Percentiles rank a stretch among this genome's conserved stretches.
These are phyloP conservation scores for Talaromyces sp. DNA, from an alignment of 2,329 filamentous ascomycete species.

Conservation along the genomic window DNA sequence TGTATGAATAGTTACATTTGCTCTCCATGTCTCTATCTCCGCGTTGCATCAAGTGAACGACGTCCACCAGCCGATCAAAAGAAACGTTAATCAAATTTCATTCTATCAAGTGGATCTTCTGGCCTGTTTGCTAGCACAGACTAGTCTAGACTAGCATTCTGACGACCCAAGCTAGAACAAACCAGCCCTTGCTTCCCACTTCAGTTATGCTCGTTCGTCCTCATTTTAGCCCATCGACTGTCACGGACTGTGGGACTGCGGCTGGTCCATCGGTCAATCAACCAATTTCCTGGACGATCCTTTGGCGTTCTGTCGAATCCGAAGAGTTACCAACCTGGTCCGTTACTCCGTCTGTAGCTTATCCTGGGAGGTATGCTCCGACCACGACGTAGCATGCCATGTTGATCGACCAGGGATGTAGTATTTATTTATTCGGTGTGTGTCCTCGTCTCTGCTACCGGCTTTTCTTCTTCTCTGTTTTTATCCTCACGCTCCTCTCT, in stretches of 20 bases:
- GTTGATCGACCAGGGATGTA: conserved; percentile 10
- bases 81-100: conserved; percentile 2
- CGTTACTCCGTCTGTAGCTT: too few relatives aligned
- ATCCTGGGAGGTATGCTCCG: neutral
- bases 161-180: neutral
- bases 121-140: neutral
- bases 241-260: neutral
- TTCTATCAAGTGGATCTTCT: neutral
- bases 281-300: conserved; percentile 3
- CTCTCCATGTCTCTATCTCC: neutral
- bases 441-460: neutral
- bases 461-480: neutral
- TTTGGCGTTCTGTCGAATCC: too few relatives aligned
- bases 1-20: neutral
- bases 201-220: neutral
- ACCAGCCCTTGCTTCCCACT: neutral
- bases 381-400: conserved; percentile 2
- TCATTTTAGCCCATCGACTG: neutral
- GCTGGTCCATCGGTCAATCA: neutral
- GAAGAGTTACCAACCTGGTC: too few relatives aligned
- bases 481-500: neutral
- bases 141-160: neutral
- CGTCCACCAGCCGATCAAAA: neutral
- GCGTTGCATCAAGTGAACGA: neutral
- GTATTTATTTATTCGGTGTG: neutral